A percentile compares a stretch with the other conserved stretches of the same genome.
These are phyloP conservation scores for Ceriops zippeliana DNA, from an alignment of 345 rosid genomes.

Conservation along the genomic window DNA sequence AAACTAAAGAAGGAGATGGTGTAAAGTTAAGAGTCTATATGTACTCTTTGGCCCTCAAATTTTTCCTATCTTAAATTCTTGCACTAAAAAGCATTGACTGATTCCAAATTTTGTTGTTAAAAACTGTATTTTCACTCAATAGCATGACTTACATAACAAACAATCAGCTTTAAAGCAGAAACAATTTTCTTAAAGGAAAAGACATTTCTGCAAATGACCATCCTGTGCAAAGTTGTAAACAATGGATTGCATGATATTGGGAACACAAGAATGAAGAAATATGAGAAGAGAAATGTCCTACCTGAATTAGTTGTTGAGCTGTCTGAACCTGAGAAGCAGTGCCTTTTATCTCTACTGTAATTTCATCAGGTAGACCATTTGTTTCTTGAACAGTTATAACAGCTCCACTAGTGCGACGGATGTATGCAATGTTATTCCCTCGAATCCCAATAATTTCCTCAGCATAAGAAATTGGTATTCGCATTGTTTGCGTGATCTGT, in stretches of 20 bases:
- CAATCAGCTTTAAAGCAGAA: too few relatives aligned
- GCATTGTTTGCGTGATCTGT: conserved; percentile 78
- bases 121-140: too few relatives aligned
- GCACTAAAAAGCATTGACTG: too few relatives aligned
- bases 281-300: conserved; percentile 16
- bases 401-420: conserved; percentile 72
- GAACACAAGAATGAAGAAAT: background rate
- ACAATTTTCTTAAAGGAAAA: too few relatives aligned
- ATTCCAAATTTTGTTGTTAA: too few relatives aligned
- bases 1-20: too few relatives aligned
- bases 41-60: too few relatives aligned
- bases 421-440: conserved; percentile 70
- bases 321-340: conserved; percentile 64
- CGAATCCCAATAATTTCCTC: conserved; percentile 78
- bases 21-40: too few relatives aligned
- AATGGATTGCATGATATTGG: background rate
- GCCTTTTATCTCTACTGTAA: conserved; percentile 81
- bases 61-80: too few relatives aligned
- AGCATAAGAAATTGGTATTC: conserved; percentile 74
- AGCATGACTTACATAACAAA: too few relatives aligned
- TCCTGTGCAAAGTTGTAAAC: background rate
- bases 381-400: conserved; percentile 68
- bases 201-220: background rate
- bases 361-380: conserved; percentile 57
- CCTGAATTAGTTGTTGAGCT: conserved; percentile 79